These are phyloP conservation scores for Lipomyces starkeyi DNA, from an alignment of 805 yeast genomes.

Conservation along the genomic window DNA sequence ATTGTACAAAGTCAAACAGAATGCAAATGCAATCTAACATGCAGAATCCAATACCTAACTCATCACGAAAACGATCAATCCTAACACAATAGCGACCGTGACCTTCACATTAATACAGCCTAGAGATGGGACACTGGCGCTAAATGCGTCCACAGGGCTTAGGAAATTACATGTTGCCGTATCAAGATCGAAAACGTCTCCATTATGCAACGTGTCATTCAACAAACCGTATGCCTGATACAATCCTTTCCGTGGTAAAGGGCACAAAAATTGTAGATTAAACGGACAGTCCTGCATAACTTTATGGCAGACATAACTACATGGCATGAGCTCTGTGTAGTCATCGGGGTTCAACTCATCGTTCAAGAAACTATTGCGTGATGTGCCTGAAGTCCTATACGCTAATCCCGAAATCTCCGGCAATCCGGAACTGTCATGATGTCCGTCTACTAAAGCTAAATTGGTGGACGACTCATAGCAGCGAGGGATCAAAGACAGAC, in stretches of 20 bases:
- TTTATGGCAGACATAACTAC: slow-evolving; percentile 77
- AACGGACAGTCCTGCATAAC: slow-evolving; percentile 86
- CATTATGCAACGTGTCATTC: slow-evolving; percentile 15
- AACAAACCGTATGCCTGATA: slow-evolving; percentile 34
- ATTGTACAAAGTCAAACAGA: neutral
- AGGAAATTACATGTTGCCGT: slow-evolving; percentile 26
- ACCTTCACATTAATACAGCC: neutral
- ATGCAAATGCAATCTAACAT: neutral
- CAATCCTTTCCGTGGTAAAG: slow-evolving; percentile 47
- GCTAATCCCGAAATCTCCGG: slow-evolving; percentile 15
- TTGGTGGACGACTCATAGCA: slow-evolving; percentile 59
- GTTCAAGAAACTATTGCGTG: slow-evolving; percentile 68
- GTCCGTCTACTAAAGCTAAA: neutral
- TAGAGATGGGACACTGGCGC: slow-evolving; percentile 4
- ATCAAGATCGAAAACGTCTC: slow-evolving; percentile 7
- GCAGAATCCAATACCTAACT: neutral
- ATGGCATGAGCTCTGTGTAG: slow-evolving; percentile 86
- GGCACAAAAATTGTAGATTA: slow-evolving; percentile 76
- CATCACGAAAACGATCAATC: neutral
- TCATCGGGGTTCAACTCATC: slow-evolving; percentile 58
- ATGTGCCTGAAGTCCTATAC: slow-evolving; percentile 38
- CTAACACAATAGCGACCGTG: neutral
- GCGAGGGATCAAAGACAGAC: slow-evolving; percentile 86
- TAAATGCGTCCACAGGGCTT: slow-evolving; percentile 21
- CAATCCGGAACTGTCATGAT: slow-evolving; percentile 31